These are phyloP conservation scores for Stephanocyclus meneghinianus DNA, from an alignment of 352 stramenopile genomes.

Conservation along the genomic window DNA sequence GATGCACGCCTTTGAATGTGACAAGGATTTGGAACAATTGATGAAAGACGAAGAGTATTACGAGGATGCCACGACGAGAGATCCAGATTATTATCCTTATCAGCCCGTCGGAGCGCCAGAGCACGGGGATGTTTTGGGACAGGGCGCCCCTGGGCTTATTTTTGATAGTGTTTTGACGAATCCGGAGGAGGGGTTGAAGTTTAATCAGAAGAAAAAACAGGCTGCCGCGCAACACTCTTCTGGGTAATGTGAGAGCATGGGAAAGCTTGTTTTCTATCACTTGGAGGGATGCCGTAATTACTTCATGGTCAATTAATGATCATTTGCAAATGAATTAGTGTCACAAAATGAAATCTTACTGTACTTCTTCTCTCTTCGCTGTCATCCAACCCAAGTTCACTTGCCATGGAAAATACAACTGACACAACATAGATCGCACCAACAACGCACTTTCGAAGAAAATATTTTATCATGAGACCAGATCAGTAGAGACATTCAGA, in stretches of 20 bases:
- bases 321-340: conserved; percentile 18
- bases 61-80: conserved; percentile 47
- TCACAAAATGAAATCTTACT: background rate
- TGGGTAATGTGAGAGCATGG: background rate
- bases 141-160: conserved; percentile 77
- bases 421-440: too few relatives aligned
- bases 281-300: background rate
- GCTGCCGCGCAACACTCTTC: background rate
- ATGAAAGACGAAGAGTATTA: conserved; percentile 54
- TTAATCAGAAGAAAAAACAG: conserved; percentile 47
- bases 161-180: conserved; percentile 80
- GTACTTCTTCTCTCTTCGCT: background rate
- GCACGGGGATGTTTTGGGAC: conserved; percentile 71
- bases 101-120: conserved; percentile 43
- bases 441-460: too few relatives aligned
- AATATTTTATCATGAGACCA: too few relatives aligned
- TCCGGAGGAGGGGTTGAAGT: conserved; percentile 74
- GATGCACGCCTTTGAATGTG: conserved; percentile 73
- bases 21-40: conserved; percentile 76
- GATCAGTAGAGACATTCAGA: background rate
- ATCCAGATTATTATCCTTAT: conserved; percentile 57
- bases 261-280: background rate
- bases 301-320: background rate
- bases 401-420: background rate
- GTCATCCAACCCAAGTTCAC: background rate